Base-by-base conservation (phyloP, 2,329 filamentous ascomycete species). In the Penicillium sp. region DNA sequence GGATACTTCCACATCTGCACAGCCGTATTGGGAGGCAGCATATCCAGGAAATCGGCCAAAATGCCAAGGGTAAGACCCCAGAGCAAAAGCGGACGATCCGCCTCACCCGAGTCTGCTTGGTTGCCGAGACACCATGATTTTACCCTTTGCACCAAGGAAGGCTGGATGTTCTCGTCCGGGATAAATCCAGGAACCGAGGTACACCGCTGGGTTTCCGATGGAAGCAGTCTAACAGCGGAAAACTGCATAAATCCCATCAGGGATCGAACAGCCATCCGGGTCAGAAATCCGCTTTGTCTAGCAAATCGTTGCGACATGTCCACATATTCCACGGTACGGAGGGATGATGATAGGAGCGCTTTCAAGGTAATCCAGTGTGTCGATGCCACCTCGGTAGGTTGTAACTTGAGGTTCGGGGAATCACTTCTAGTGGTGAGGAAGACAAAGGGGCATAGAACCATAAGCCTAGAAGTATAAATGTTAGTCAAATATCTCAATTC, bases 11-110 rank as follows among this genome's bases (percentile, higher is more conserved):
- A 90, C 26, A 88, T 70, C 33, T 82, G 75, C 4, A 89, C 79
- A 2, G 85, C 82, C 52, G 83, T 84, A 60, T 81, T 77, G 1
- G 86, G 85, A n/a, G 87, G 87, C 4, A 89, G 73, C 66, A 88
- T 81, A 61, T 89, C 86, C 24, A 90, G 78, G 61, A 90, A 86
- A 70, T 90, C 87, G 16, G 84, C 84, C 39, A 89, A 72, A 31
- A 90, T 83, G 5, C 87, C 87, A 1, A 90, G 76, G 0, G 87
- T 89, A 33, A 90, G 70, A 0, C 87, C 87, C 87, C 87, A 90
- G 1, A 90, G 81, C 11, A 89, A 72, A 1, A 90, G 74, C 2
- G 85, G 84, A 26, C 70, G 70, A 60, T 70, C 63, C 63, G 71
- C 70, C 61, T 76, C 65, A 61, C 51, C 54, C 1, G 68, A 65